Evolutionary conservation across 129 eudicot genomes (phyloP), one percentile per base, ranked within the genome.

Genomic region (Daucus carota): DNA sequence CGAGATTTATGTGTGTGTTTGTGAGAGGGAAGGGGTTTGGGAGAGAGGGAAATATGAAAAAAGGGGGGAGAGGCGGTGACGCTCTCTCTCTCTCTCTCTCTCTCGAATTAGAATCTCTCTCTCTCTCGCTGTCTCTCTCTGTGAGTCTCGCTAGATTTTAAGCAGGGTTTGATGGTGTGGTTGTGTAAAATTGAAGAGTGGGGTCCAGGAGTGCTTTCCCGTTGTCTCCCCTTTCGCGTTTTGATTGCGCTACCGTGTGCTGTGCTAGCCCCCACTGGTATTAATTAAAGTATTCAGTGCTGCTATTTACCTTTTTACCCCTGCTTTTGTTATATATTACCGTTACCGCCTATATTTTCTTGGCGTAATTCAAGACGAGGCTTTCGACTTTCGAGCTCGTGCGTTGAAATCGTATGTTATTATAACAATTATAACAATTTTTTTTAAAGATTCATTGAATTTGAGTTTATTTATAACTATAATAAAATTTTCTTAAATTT

Each of bases 11-110:
- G 13, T n/a, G 31, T 24, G 12, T n/a, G n/a, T 3, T 54, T 54
- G 62, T 12, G 59, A 12, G 32, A 24, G 40, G 40, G 40, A 36
- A 36, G 40, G 40, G 40, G 40, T 2, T 36, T 36, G 40, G 40
- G 40, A 36, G 63, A 52, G 63, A 24, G 65, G 65, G 65, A 57
- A 57, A 57, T 57, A 57, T 57, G 65, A 57, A 57, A n/a, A 57
- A 7, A 2, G 65, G 65, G 65, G 65, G 65, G 65, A n/a, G 65
- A 57, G 32, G 65, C 31, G 31, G 32, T 57, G 65, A 3, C 29
- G 2, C 62, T 52, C 62, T 52, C 62, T 52, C 65, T 57, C 11
- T 10, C 31, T 57, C 62, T 50, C 60, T 50, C 60, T 50, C 60
- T 40, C 43, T 40, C 43, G 43, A 40, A 40, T 38, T 17, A 18